Evolutionary conservation across 2,329 filamentous ascomycete genomes (phyloP), one percentile per base, ranked within the genome.

Genomic region (Alternaria brassicae): DNA sequence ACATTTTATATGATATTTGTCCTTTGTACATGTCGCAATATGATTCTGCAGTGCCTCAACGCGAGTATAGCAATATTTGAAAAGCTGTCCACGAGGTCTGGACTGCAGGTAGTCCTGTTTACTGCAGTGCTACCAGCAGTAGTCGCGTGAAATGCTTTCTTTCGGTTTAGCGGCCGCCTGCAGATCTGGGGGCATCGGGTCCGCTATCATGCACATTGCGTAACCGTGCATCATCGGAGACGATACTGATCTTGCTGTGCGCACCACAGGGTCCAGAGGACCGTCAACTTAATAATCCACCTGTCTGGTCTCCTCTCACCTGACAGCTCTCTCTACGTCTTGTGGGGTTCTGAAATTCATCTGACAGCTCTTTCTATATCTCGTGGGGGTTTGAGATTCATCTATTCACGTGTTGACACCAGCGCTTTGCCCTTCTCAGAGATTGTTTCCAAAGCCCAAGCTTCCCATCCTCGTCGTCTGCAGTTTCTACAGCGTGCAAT

Each of bases 1-100:
- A 60, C 54, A 4, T 34, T 49, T 48, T 15, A 37, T 50, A 50
- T 49, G 36, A 28, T 44, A 21, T 48, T 53, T 53, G 17, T 45
- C 48, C 15, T 48, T 28, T 13, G n/a, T 21, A 19, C 13, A 48
- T 12, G 13, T 2, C 32, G 13, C 19, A 34, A 2, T 30, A 13
- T 25, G 19, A 34, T n/a, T 6, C 15, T 2, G 7, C 44, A 44
- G 9, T 3, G 19, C 15, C 8, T 17, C 30, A 23, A 10, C 30
- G 30, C 28, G 15, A 32, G 8, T 21, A 36, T 7, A 48, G 32
- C 19, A 34, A 23, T 19, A 23, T 36, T 15, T 17, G 15, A 12
- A 25, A 34, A 48, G 25, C 17, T 32, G 37, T 41, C 32, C 36
- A 40, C 23, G 17, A 21, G 25, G 36, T 17, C 21, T 50, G n/a